Conservation (phyloP, 2,329 filamentous ascomycete genomes). For the Ophiostoma pallidulum region DNA sequence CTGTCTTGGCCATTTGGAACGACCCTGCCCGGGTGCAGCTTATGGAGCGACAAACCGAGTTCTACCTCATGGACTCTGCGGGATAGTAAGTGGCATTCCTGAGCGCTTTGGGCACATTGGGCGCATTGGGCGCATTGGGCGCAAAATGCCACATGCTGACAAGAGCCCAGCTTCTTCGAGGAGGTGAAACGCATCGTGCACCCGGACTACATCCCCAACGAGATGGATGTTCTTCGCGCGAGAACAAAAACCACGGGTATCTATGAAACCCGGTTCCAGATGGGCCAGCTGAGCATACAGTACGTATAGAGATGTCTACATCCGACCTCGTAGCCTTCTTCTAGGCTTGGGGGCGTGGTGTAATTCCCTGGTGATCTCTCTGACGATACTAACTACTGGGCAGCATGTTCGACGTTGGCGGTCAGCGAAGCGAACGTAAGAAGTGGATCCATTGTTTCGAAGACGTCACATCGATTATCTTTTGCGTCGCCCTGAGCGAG, state of each 20-base stretch:
- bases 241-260: constrained; percentile 98
- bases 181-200: constrained; percentile 78
- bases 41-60: constrained; percentile 92
- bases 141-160: too few relatives aligned
- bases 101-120: too few relatives aligned
- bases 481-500: constrained; percentile 95
- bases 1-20: constrained; percentile 80
- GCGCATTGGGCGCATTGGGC: too few relatives aligned
- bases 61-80: constrained; percentile 98
- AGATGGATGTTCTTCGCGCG: constrained; percentile 90
- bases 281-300: constrained; percentile 99
- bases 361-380: too few relatives aligned
- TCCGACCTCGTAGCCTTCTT: too few relatives aligned
- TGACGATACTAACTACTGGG: neutral
- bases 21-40: constrained; percentile 75
- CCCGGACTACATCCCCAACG: constrained; percentile 79
- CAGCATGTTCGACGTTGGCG: constrained; percentile 99
- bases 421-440: constrained; percentile 93
- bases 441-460: constrained; percentile 99
- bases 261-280: constrained; percentile 96
- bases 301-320: too few relatives aligned
- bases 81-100: constrained; percentile 73
- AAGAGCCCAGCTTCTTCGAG: constrained; percentile 72
- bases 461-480: constrained; percentile 98
- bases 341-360: too few relatives aligned